These are phyloP conservation scores for Fusarium sp. DNA, from an alignment of 2,329 filamentous ascomycete species.

Conservation along the genomic window DNA sequence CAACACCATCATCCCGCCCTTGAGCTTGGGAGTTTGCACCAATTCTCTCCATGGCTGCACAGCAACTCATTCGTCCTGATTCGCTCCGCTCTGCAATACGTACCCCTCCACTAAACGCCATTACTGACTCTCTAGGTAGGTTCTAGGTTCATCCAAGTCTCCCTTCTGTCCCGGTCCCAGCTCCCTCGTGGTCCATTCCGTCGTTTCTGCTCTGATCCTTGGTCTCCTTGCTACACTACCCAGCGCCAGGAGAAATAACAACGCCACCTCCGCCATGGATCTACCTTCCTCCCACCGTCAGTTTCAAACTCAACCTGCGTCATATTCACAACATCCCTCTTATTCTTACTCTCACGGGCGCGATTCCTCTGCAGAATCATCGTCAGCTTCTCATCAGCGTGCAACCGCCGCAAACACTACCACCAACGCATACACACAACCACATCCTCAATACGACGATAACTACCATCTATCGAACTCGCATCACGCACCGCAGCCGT, in stretches of 20 bases:
- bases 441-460: slow-evolving; percentile 37
- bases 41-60: slow-evolving; percentile 33
- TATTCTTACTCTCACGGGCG: slow-evolving; percentile 37
- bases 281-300: slow-evolving; percentile 39
- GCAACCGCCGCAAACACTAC: slow-evolving; percentile 31
- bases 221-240: slow-evolving; percentile 18
- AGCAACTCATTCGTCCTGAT: slow-evolving; percentile 15
- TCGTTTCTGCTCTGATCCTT: slow-evolving; percentile 25
- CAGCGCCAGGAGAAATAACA: slow-evolving; percentile 40
- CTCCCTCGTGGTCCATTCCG: slow-evolving; percentile 28
- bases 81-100: slow-evolving; percentile 8
- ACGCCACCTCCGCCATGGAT: slow-evolving; percentile 50
- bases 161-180: slow-evolving; percentile 22
- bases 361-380: slow-evolving; percentile 38
- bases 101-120: slow-evolving; percentile 20
- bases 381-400: slow-evolving; percentile 31
- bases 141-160: slow-evolving; percentile 1
- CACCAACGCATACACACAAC: slow-evolving; percentile 29
- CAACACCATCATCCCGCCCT: slow-evolving; percentile 43
- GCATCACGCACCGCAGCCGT: slow-evolving; percentile 36
- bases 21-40: slow-evolving; percentile 35
- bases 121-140: slow-evolving; percentile 30
- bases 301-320: slow-evolving; percentile 33
- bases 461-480: slow-evolving; percentile 29
- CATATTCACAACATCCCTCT: slow-evolving; percentile 36